Evolutionary conservation across 2,329 filamentous ascomycete genomes (phyloP), one percentile per base, ranked within the genome.

Genomic region (Cercospora janseana): DNA sequence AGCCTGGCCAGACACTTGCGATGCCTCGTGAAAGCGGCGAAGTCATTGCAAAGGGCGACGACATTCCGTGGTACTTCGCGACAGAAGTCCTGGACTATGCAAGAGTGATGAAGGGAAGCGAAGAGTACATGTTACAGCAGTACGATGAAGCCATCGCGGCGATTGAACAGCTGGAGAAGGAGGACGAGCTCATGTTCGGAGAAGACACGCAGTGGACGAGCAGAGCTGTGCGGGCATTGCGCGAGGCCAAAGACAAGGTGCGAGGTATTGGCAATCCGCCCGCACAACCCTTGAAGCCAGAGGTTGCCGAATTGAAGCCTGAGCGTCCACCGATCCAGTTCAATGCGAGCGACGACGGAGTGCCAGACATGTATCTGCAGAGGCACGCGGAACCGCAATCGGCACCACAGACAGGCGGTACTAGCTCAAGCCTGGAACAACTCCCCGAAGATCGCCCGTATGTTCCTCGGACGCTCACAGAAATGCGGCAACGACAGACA

Each of bases 41-140:
- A 58, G 77, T 81, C 3, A 75, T 89, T 21, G 79, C 79, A 23
- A 78, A 81, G 15, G 81, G 80, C 6, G 83, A 92, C 43, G 86
- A 91, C 62, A 82, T 97, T 27, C 93, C 93, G 0, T 98, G 93
- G 93, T 89, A 94, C 68, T 90, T 93, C 70, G 89, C 88, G 4
- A 90, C 89, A 7, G 94, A 95, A 62, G 90, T 95, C 27, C 79
- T 94, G 66, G 93, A 98, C 66, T 98, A 96, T 69, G 89, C 91
- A 12, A 83, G 91, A 29, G 86, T 97, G 48, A 95, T 98, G 88
- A 95, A 92, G 66, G 93, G 91, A 5, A 92, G 88, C 4, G 83
- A 87, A 61, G 83, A 87, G 26, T 98, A 98, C 66, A 92, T 98
- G 85, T 67, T 75, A 9, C 77, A 82, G 46, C 87, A 97, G 65